phyloP scores from a whole-genome alignment of 2,329 filamentous ascomycete species.

The Seiridium cupressi region DNA sequence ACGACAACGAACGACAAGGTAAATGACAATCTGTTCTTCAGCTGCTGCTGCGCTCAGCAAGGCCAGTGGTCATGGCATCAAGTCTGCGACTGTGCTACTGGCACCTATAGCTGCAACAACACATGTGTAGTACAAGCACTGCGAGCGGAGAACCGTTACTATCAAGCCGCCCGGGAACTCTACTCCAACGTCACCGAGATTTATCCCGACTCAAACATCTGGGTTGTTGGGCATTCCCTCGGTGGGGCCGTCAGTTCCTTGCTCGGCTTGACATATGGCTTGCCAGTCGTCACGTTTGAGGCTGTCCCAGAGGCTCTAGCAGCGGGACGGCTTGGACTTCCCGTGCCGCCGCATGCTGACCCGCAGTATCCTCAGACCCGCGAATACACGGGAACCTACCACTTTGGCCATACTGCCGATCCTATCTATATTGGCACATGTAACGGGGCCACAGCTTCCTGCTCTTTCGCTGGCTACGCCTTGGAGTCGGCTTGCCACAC shows the following conservation, averaged over 20 bases:
- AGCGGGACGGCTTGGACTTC: conserved; percentile 79
- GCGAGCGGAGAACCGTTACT: conserved; percentile 83
- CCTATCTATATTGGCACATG: conserved; percentile 93
- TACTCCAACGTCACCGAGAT: conserved; percentile 89
- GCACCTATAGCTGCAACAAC: conserved; percentile 86
- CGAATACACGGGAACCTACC: conserved; percentile 73
- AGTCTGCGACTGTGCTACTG: conserved; percentile 88
- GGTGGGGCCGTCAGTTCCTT: conserved; percentile 88
- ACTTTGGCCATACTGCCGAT: conserved; percentile 95
- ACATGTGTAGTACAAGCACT: conserved; percentile 80
- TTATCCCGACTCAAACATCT: conserved; percentile 81
- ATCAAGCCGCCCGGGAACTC: conserved; percentile 81
- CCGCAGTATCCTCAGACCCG: conserved; percentile 69
- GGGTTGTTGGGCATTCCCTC: conserved; percentile 89
- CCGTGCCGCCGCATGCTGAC: conserved; percentile 76
- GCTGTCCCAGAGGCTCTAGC: conserved; percentile 89
- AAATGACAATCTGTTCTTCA: conserved; percentile 97
- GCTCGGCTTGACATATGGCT: conserved; percentile 84
- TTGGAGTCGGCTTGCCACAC: conserved; percentile 92
- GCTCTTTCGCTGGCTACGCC: conserved; percentile 89
- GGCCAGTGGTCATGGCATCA: conserved; percentile 87
- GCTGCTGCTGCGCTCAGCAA: conserved; percentile 94
- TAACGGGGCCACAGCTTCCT: conserved; percentile 84
- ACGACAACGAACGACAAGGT: conserved; percentile 97
- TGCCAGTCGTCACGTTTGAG: conserved; percentile 90